Evolutionary conservation across 2,329 filamentous ascomycete species (phyloP).

Genomic region (Pyricularia sp.): DNA sequence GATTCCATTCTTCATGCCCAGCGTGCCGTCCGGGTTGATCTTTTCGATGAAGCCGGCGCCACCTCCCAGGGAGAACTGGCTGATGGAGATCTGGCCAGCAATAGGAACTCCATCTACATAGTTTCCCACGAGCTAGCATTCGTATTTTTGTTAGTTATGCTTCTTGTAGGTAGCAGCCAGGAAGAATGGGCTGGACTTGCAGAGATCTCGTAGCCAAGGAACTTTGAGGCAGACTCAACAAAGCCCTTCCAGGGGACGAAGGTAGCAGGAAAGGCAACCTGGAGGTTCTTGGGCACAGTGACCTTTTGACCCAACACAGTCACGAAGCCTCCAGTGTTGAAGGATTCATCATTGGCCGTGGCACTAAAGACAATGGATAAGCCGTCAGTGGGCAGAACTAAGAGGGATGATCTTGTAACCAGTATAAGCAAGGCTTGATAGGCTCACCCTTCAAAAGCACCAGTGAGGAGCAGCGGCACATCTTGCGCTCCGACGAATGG

Average conservation of each 20-base stretch:
- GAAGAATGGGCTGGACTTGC: background rate
- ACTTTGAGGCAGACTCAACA: background rate
- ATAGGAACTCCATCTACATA: background rate
- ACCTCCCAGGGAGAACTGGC: background rate
- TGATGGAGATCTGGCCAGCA: background rate
- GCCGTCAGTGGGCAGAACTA: background rate
- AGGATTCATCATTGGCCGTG: background rate
- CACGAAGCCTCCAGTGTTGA: background rate
- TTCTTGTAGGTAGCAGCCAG: background rate
- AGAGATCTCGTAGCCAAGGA: background rate
- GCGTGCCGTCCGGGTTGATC: background rate
- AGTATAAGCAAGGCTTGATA: too few species aligned
- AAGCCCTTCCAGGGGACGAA: background rate
- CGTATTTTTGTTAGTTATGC: background rate
- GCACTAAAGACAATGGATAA: background rate
- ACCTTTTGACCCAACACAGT: background rate
- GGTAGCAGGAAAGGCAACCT: conserved; percentile 1
- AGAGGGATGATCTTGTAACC: background rate
- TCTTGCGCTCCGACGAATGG: background rate
- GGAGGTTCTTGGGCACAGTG: background rate
- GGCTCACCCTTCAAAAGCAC: conserved; percentile 1
- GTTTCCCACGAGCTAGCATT: background rate
- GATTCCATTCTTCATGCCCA: background rate
- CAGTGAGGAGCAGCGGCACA: background rate
- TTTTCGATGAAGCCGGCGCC: background rate